Evolutionary conservation across 169 alveolate species (phyloP), one percentile per base, ranked within the genome.

Genomic region (Plasmodium chabaudi): DNA sequence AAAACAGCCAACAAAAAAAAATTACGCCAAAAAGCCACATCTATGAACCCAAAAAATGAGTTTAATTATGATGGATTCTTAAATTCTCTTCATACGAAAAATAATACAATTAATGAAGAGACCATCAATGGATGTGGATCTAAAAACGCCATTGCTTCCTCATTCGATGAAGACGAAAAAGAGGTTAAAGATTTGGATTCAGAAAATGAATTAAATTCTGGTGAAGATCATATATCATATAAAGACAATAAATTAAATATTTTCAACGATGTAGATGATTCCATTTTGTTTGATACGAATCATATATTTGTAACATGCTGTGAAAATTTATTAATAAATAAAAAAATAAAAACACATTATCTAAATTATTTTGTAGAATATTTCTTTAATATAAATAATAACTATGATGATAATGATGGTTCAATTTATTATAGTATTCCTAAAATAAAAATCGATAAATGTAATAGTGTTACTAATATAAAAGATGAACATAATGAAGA

Each of bases 31-130:
- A 82, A 65, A 70, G 60, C 53, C 5, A 82, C 39, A 19, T 21
- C 23, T 23, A 51, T 53, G 68, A 9, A n/a, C 2, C 84, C 64
- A 23, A 82, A 67, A 25, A 2, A 19, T 4, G 61, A 55, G 17
- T 82, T 68, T 59, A 67, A 27, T n/a, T 82, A 82, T 56, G 84
- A 67, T n/a, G 42, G 15, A 23, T 82, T 82, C 56, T 10, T 82
- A 49, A 61, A 21, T 7, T 75, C 88, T 1, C 47, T 75, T 23
- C 25, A 23, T 27, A 61, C 42, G 4, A 34, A 34, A 34, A 34
- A 34, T 34, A 7, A 34, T 4, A 60, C 65, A 2, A 39, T 39
- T 17, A 61, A 60, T 21, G 49, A 63, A 23, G 27, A 56, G 13
- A 49, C 25, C 19, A 12, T 9, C 21, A 59, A 19, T 13, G n/a